phyloP scores from a whole-genome alignment of 1,139 yeast species.

The Yamadazyma diospyri region DNA sequence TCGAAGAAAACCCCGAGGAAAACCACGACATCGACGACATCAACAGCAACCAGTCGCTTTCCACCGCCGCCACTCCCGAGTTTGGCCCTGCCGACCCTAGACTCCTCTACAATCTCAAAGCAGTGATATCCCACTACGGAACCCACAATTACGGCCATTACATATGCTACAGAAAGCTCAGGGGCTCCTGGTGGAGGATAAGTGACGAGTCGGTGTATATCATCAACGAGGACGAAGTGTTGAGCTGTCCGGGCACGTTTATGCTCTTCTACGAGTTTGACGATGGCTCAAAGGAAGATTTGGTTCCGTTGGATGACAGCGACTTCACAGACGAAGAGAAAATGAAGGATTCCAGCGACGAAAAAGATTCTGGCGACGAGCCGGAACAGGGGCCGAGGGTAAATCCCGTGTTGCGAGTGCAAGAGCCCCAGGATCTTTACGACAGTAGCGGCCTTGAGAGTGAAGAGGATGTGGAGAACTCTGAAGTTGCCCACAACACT shows the following conservation, averaged over 20 bases:
- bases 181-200: slow-evolving; percentile 93
- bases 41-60: slow-evolving; percentile 10
- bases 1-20: slow-evolving; percentile 10
- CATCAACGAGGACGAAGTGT: slow-evolving; percentile 75
- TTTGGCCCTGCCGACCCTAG: slow-evolving; percentile 23
- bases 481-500: background rate
- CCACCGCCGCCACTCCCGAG: slow-evolving; percentile 15
- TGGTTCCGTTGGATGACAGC: slow-evolving; percentile 33
- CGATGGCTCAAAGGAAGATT: slow-evolving; percentile 35
- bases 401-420: slow-evolving; percentile 6
- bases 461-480: slow-evolving; percentile 7
- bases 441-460: slow-evolving; percentile 12
- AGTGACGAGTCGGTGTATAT: slow-evolving; percentile 86
- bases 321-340: slow-evolving; percentile 27
- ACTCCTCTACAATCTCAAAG: slow-evolving; percentile 64
- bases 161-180: slow-evolving; percentile 73
- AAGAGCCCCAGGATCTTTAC: slow-evolving; percentile 16
- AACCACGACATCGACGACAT: slow-evolving; percentile 14
- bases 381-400: slow-evolving; percentile 10
- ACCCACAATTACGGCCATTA: slow-evolving; percentile 95
- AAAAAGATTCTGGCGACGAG: slow-evolving; percentile 19
- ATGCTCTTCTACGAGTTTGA: slow-evolving; percentile 81
- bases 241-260: slow-evolving; percentile 81
- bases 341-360: slow-evolving; percentile 7
- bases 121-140: slow-evolving; percentile 89